Conservation (phyloP, 768 basidiomycete species). For the Crassisporium funariophilum region DNA sequence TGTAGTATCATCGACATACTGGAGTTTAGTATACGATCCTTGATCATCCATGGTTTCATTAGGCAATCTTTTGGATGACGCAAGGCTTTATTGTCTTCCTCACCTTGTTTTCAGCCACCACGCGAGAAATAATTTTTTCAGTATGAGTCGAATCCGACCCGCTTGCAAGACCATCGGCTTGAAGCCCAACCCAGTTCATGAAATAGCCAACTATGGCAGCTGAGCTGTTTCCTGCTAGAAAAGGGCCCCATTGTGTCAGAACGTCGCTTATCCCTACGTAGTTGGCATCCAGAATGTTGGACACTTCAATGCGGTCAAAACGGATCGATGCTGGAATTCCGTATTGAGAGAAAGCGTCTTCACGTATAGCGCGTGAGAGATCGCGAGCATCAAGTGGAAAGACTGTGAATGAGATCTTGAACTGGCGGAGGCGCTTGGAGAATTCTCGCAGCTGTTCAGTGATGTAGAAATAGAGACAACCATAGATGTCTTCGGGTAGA, state of each 20-base stretch:
- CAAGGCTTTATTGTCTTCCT: no score
- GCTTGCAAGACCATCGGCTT: constrained; percentile 19
- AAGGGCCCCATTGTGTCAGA: constrained; percentile 37
- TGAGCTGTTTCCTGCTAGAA: constrained; percentile 31
- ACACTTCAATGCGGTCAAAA: constrained; percentile 52
- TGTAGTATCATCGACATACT: not conserved
- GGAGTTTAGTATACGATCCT: not conserved
- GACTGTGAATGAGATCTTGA: constrained; percentile 35
- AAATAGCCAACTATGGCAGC: constrained; percentile 44
- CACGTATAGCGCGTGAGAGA: constrained; percentile 27
- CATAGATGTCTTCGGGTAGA: constrained; percentile 45
- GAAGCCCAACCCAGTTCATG: constrained; percentile 47
- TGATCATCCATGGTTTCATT: not conserved
- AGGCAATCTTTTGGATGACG: no score
- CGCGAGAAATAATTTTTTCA: no score
- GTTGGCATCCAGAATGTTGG: constrained; percentile 47
- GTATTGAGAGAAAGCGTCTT: constrained; percentile 13
- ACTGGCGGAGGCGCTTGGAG: constrained; percentile 32
- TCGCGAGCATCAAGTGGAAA: constrained; percentile 32
- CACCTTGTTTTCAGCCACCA: constrained; percentile 17
- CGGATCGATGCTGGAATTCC: constrained; percentile 23
- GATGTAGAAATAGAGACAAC: constrained; percentile 51
- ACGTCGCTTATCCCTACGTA: constrained; percentile 40
- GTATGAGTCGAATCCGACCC: no score
- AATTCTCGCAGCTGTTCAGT: constrained; percentile 41